These are phyloP conservation scores for Neofusicoccum cordaticola DNA, from an alignment of 2,329 filamentous ascomycete genomes.

Conservation along the genomic window DNA sequence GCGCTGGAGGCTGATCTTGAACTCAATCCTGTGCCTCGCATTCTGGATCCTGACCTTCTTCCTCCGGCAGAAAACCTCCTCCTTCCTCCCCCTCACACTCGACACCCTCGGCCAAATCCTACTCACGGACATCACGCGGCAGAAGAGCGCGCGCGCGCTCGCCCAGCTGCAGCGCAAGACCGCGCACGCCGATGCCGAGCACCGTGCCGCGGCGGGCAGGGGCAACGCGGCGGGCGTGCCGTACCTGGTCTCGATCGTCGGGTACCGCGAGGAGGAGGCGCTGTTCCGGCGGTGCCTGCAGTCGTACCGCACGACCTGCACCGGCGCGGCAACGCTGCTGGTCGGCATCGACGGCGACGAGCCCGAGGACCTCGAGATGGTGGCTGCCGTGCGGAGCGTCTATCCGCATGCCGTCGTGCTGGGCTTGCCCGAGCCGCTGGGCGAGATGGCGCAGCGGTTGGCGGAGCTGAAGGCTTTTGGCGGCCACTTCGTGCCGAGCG, in stretches of 20 bases:
- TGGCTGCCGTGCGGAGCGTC: conserved; percentile 27
- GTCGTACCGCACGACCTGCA: conserved; percentile 27
- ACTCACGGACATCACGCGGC: no score
- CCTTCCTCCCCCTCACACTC: not conserved
- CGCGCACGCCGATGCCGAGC: no score
- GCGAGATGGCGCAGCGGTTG: conserved; percentile 25
- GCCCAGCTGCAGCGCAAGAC: no score
- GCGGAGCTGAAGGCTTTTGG: conserved; percentile 20
- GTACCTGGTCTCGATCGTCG: conserved; percentile 30
- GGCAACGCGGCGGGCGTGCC: not conserved
- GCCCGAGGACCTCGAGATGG: conserved; percentile 30
- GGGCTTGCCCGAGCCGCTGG: conserved; percentile 27
- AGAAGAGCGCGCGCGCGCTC: no score
- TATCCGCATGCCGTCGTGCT: conserved; percentile 25
- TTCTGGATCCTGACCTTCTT: not conserved
- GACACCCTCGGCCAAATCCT: not conserved
- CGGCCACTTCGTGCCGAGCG: conserved; percentile 4
- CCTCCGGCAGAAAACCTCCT: not conserved
- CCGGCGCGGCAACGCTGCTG: conserved; percentile 26
- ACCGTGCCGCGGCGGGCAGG: no score
- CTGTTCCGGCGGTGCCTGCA: conserved; percentile 28
- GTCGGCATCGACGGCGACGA: conserved; percentile 31
- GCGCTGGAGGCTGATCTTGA: not conserved
- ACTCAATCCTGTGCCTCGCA: not conserved
- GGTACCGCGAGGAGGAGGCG: conserved; percentile 31